Conservation (phyloP, 352 stramenopile species). For the Phytopythium ostracodes region DNA sequence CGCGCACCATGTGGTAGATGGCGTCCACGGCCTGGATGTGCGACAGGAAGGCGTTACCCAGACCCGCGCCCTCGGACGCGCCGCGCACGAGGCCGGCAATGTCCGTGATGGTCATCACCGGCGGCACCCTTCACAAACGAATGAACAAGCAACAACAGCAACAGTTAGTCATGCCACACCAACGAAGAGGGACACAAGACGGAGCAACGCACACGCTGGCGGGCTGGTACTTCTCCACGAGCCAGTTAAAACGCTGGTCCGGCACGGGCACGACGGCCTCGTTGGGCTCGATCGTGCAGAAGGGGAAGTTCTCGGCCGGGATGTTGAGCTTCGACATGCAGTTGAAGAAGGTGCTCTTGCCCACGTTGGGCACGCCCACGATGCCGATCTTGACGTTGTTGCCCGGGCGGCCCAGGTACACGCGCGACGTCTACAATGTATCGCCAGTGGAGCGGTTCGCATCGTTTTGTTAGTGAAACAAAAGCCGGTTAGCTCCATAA, state of each 20-base stretch:
- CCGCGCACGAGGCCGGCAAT: conserved; percentile 99
- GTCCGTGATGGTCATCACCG: conserved; percentile 98
- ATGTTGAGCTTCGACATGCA: conserved; percentile 94
- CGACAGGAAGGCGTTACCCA: conserved; percentile 99
- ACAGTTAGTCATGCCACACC: neutral
- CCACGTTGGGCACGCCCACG: conserved; percentile 99
- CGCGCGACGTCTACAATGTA: conserved; percentile 31
- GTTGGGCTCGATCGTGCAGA: conserved; percentile 99
- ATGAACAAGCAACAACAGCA: neutral
- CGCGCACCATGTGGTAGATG: conserved; percentile 97
- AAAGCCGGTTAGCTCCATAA: neutral
- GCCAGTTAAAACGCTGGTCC: conserved; percentile 99
- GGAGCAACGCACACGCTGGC: conserved; percentile 73
- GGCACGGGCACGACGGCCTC: conserved; percentile 95
- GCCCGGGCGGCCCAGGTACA: conserved; percentile 78
- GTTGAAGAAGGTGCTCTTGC: conserved; percentile 99
- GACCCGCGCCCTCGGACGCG: conserved; percentile 95
- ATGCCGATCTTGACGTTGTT: conserved; percentile 99
- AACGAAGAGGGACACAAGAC: neutral
- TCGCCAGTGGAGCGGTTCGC: neutral
- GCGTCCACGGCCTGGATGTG: conserved; percentile 99
- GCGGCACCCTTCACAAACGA: conserved; percentile 70
- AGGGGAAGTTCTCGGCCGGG: conserved; percentile 91
- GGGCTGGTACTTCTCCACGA: conserved; percentile 95
- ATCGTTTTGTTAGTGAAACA: neutral